Evolutionary conservation across 2,329 filamentous ascomycete species (phyloP), one percentile per base, ranked within the genome.

Genomic region (Neurospora sp.): DNA sequence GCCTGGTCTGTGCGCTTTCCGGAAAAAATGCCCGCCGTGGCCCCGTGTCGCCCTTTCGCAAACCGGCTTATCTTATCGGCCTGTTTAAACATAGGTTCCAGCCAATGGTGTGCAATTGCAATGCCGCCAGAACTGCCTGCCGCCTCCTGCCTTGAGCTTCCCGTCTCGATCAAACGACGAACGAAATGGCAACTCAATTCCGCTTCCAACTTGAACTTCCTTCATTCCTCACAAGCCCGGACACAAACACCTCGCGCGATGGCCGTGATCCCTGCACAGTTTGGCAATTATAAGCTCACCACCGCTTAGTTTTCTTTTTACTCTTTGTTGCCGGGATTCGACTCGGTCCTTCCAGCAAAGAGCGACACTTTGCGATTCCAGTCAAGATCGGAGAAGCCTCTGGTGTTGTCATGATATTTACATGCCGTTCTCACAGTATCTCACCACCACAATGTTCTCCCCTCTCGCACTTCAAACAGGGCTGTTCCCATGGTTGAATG

Each of bases 1-100:
- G 52, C 28, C 52, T 71, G 71, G 73, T 74, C 72, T 74, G 74
- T 73, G 73, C 74, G 71, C 4, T 5, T 39, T 69, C 68, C 74
- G 74, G 74, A 70, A 66, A 66, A 74, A 74, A 71, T 68, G 7
- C 52, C 28, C 52, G 36, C 52, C 52, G 52, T 72, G 73, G 70
- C 74, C 68, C 74, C 74, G 74, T 66, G 66, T 74, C 73, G 71
- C 68, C 23, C 15, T 40, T n/a, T 46, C 19, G 43, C 43, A 23
- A 40, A 66, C n/a, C 23, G 33, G 38, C 66, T 69, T 69, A 67
- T 69, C 68, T 69, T 69, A 67, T 69, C 68, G 66, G 1, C 6
- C 46, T n/a, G n/a, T n/a, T n/a, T n/a, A n/a, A n/a, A n/a, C n/a
- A n/a, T n/a, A n/a, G n/a, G n/a, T n/a, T n/a, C n/a, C n/a, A n/a